A percentile compares a stretch with the other conserved stretches of the same genome.
Conservation (phyloP, 129 eudicot genomes). For the Flaveria bidentis region DNA sequence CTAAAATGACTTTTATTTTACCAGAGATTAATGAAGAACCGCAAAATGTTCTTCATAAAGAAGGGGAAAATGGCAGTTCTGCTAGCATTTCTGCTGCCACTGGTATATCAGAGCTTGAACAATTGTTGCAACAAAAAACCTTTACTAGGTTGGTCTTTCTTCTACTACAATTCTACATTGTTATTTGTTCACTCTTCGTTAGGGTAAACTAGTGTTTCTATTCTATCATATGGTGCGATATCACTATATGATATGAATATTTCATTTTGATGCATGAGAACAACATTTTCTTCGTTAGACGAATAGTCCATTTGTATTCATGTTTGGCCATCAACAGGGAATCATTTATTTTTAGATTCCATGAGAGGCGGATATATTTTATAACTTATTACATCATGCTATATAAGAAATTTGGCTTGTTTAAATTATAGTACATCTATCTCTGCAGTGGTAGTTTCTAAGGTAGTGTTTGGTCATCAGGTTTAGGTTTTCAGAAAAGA, state of each 20-base stretch:
- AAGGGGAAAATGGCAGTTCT: slow-evolving; percentile 41
- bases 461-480: not conserved
- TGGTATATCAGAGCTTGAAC: slow-evolving; percentile 81
- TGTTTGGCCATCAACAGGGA: not conserved
- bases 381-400: not conserved
- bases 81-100: slow-evolving; percentile 18
- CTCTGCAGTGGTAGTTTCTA: not conserved
- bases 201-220: not conserved
- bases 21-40: slow-evolving; percentile 49
- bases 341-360: not conserved
- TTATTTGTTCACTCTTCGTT: not conserved
- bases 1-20: slow-evolving; percentile 31
- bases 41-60: slow-evolving; percentile 39
- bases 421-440: not conserved
- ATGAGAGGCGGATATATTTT: not conserved
- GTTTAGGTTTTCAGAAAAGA: not conserved
- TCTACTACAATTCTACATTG: not conserved
- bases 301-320: not conserved
- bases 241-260: not conserved
- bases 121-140: slow-evolving; percentile 69
- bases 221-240: not conserved
- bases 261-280: not conserved
- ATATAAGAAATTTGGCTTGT: not conserved
- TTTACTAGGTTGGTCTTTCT: slow-evolving; percentile 69
- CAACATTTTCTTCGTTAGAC: not conserved